Evolutionary conservation across 345 rosid genomes (phyloP), one percentile per base, ranked within the genome.

Genomic region (Tarenaya hassleriana): DNA sequence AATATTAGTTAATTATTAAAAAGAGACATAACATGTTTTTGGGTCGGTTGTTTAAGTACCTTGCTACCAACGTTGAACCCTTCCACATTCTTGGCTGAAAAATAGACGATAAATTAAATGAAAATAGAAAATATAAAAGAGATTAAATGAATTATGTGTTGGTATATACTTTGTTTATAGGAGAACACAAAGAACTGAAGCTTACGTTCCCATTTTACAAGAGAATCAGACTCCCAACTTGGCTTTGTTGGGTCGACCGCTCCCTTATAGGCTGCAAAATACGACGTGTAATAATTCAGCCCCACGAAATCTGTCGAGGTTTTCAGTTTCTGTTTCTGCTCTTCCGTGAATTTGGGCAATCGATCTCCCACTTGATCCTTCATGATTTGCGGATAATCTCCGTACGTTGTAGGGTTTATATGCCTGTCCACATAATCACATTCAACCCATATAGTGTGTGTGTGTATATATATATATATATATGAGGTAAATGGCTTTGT

Each of bases 281-380:
- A 39, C 12, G 64, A 54, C 1, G 52, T 50, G 18, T 72, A 72
- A 50, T 72, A 72, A 68, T 72, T 72, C 5, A 72, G 4, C 10
- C 67, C 73, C 8, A 68, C 2, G 41, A 54, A 72, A 55, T 72
- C 77, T 49, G 15, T 40, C 1, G 77, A 72, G 11, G 55, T 59
- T 41, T 34, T 68, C 20, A 68, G 19, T 52, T 47, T 21, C 3
- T 15, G 8, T 8, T 69, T 67, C 47, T 72, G 52, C 0, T 19
- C 42, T 4, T 8, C 4, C 0, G 73, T 63, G 64, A 68, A 72
- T 3, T 41, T 33, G 1, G 75, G 72, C 45, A 71, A 50, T 43
- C 75, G 34, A 14, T 17, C 24, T 16, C 72, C 69, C 7, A 71
- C 75, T 16, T 50, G 41, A 1, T 16, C 8, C 8, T 34, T 29